These are phyloP conservation scores for Komagataella populi DNA, from an alignment of 805 yeast genomes.

Conservation along the genomic window DNA sequence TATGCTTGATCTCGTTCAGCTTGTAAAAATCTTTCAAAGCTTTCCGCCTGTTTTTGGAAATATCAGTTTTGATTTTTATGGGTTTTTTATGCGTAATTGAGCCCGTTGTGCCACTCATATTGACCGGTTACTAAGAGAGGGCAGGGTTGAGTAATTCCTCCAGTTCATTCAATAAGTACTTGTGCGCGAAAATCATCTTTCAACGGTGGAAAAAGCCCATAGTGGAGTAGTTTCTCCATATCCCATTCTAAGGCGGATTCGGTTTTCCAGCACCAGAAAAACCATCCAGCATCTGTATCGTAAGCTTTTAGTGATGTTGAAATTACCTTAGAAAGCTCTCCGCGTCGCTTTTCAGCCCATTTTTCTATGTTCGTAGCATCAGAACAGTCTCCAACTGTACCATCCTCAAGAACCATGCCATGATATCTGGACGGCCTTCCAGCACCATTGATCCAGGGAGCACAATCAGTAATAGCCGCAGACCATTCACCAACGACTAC, in stretches of 20 bases:
- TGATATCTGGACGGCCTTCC: conserved; percentile 74
- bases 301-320: conserved; percentile 89
- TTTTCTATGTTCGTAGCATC: conserved; percentile 27
- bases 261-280: conserved; percentile 90
- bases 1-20: conserved; percentile 16
- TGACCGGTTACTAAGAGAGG: not conserved
- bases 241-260: conserved; percentile 83
- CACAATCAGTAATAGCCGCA: conserved; percentile 88
- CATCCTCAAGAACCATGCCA: conserved; percentile 29
- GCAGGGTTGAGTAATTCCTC: not conserved
- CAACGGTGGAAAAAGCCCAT: conserved; percentile 54
- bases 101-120: conserved; percentile 8
- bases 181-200: not conserved
- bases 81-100: conserved; percentile 10
- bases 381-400: conserved; percentile 50
- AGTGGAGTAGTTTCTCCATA: conserved; percentile 39
- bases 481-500: conserved; percentile 79
- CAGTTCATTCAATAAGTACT: not conserved
- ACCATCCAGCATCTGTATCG: conserved; percentile 72
- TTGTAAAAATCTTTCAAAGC: conserved; percentile 29
- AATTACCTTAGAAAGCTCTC: conserved; percentile 50
- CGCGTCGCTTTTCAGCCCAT: conserved; percentile 49
- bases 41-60: conserved; percentile 18
- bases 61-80: conserved; percentile 8
- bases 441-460: conserved; percentile 81